phyloP scores from a whole-genome alignment of 164 flowering plant species.

The Kingdonia uniflora region DNA sequence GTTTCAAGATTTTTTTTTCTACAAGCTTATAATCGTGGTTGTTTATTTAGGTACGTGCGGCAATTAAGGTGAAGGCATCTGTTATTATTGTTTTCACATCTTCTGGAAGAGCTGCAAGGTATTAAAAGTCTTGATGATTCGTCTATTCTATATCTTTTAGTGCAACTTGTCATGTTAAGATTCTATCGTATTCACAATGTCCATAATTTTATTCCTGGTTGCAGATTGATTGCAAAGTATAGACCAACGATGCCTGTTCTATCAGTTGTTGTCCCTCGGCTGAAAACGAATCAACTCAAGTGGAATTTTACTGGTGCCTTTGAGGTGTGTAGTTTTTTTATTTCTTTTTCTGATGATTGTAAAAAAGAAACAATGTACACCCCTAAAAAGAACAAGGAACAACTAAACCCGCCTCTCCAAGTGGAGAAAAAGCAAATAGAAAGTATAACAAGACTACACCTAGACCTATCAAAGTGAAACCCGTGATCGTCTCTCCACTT shows the following conservation, averaged over 20 bases:
- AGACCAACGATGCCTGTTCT: conserved; percentile 92
- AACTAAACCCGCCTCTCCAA: too few species aligned
- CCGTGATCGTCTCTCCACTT: too few species aligned
- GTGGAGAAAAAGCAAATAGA: too few species aligned
- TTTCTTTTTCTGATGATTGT: too few species aligned
- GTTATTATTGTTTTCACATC: conserved; percentile 80
- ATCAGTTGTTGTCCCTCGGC: conserved; percentile 85
- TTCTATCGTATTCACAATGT: background rate
- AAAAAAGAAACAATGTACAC: too few species aligned
- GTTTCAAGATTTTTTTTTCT: background rate
- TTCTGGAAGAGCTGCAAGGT: conserved; percentile 96
- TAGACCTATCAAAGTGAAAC: too few species aligned
- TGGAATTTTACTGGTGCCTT: conserved; percentile 95
- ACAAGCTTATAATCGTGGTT: background rate
- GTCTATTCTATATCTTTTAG: too few species aligned
- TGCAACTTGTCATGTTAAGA: too few species aligned
- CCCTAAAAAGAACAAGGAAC: too few species aligned
- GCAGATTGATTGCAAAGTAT: conserved; percentile 89
- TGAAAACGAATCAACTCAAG: conserved; percentile 73
- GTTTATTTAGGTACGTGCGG: conserved; percentile 63
- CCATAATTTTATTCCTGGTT: conserved; percentile 2
- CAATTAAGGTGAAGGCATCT: conserved; percentile 88
- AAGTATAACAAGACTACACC: too few species aligned
- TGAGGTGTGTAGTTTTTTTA: conserved; percentile 38
- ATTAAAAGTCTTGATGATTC: background rate